Percentiles rank a stretch among this genome's conserved stretches.
These are phyloP conservation scores for Stipa capillata DNA, from an alignment of 176 grass and related monocot species.

Conservation along the genomic window DNA sequence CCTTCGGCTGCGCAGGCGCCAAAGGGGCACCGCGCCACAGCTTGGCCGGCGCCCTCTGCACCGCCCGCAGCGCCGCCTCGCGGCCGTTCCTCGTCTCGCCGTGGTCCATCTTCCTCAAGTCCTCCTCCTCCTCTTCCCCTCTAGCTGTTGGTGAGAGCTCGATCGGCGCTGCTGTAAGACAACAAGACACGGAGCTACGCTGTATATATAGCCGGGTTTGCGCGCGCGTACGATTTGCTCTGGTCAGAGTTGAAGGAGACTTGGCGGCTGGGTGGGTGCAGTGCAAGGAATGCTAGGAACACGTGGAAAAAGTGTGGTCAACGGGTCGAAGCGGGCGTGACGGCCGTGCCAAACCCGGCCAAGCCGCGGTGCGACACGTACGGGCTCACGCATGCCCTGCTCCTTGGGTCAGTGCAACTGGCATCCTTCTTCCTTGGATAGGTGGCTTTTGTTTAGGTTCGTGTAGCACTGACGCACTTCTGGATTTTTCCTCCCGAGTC, in stretches of 20 bases:
- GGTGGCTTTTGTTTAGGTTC: too few species aligned
- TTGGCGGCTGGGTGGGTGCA: neutral
- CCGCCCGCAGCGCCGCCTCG: conserved; percentile 12
- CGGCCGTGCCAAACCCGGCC: conserved; percentile 10
- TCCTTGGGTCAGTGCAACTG: too few species aligned
- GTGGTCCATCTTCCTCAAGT: conserved; percentile 9
- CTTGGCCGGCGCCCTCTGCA: conserved; percentile 19
- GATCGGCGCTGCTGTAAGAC: neutral
- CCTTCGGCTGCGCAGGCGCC: conserved; percentile 24
- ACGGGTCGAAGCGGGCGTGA: neutral
- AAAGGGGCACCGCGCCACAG: neutral
- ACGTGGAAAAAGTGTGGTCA: conserved; percentile 20
- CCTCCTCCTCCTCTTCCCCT: neutral
- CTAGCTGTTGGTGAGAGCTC: neutral
- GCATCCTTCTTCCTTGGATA: too few species aligned
- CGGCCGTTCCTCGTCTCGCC: neutral
- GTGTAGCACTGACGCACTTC: too few species aligned
- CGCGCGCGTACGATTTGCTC: neutral
- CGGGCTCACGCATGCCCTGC: neutral
- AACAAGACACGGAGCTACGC: neutral
- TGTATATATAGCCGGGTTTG: conserved; percentile 10
- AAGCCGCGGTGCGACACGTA: neutral
- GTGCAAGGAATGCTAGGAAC: conserved; percentile 3
- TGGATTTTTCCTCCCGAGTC: too few species aligned
- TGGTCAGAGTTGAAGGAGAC: neutral